These are phyloP conservation scores for Sarocladiaceae sp. DNA, from an alignment of 2,329 filamentous ascomycete genomes.

Conservation along the genomic window DNA sequence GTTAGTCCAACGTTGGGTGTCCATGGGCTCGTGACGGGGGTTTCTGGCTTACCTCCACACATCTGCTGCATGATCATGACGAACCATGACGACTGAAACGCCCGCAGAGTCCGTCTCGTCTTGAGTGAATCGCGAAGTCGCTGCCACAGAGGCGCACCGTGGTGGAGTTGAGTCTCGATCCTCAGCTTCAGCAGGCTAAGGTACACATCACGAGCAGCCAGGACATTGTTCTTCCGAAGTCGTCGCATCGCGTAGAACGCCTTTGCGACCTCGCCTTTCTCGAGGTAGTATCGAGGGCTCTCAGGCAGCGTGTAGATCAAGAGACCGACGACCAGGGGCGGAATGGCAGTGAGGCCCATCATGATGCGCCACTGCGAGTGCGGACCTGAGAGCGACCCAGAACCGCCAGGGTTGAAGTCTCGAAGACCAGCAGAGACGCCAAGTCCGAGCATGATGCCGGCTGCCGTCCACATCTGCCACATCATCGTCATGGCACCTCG, in stretches of 20 bases:
- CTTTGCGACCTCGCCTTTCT: constrained; percentile 31
- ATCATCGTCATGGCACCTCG: constrained; percentile 26
- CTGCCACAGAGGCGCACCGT: constrained; percentile 9
- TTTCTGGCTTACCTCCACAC: constrained; percentile 38
- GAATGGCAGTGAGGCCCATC: constrained; percentile 44
- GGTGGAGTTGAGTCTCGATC: constrained; percentile 16
- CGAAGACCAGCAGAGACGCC: constrained; percentile 18
- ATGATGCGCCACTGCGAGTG: constrained; percentile 23
- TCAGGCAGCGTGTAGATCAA: constrained; percentile 44
- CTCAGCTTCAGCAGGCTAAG: constrained; percentile 35
- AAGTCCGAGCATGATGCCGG: constrained; percentile 34
- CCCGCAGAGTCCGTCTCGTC: constrained; percentile 23
- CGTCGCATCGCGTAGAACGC: constrained; percentile 39
- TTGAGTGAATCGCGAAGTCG: constrained; percentile 22
- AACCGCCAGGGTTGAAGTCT: neutral
- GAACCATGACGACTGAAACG: constrained; percentile 26
- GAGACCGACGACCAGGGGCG: constrained; percentile 39
- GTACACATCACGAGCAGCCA: constrained; percentile 44
- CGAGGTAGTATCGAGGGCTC: constrained; percentile 44
- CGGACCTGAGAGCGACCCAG: neutral
- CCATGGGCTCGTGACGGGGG: neutral
- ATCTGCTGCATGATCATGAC: constrained; percentile 31
- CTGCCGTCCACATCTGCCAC: constrained; percentile 26
- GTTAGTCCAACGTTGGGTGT: constrained; percentile 41
- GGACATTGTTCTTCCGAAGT: constrained; percentile 39